phyloP scores from a whole-genome alignment of 2,329 filamentous ascomycete genomes.

The Hymenoscyphus linearis region DNA sequence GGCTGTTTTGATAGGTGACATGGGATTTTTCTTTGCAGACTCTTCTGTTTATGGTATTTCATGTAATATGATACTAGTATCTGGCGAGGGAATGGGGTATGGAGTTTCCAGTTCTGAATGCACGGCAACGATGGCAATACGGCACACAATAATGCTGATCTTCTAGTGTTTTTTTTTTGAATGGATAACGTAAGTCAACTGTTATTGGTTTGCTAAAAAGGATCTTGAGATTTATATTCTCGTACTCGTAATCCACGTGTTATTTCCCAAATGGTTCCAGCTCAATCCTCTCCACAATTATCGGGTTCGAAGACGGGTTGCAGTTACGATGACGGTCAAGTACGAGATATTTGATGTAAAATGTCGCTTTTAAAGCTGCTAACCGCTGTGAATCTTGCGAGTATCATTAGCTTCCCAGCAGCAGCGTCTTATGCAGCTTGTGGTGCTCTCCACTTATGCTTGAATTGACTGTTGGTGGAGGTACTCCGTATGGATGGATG shows the following conservation, averaged over 20 bases:
- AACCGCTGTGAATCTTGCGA: background rate
- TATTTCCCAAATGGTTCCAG: background rate
- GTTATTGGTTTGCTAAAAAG: background rate
- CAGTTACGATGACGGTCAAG: background rate
- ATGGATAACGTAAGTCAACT: background rate
- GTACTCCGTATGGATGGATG: background rate
- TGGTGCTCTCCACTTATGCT: background rate
- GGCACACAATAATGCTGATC: background rate
- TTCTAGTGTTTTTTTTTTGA: background rate
- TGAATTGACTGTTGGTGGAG: background rate
- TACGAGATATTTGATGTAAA: background rate
- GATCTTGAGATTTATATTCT: background rate
- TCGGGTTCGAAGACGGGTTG: background rate
- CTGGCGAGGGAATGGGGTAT: background rate
- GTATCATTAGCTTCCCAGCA: background rate
- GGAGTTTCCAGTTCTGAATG: background rate
- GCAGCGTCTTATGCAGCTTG: slow-evolving; percentile 2
- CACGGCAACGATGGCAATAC: background rate
- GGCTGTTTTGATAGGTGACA: slow-evolving; percentile 1
- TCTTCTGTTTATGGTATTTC: background rate
- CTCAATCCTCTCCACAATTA: background rate
- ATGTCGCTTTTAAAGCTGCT: background rate
- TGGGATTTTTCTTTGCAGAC: background rate
- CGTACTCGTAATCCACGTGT: background rate
- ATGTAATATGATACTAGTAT: background rate